Evolutionary conservation across 2,329 filamentous ascomycete species (phyloP), one percentile per base, ranked within the genome.

Genomic region (Claviceps monticola): DNA sequence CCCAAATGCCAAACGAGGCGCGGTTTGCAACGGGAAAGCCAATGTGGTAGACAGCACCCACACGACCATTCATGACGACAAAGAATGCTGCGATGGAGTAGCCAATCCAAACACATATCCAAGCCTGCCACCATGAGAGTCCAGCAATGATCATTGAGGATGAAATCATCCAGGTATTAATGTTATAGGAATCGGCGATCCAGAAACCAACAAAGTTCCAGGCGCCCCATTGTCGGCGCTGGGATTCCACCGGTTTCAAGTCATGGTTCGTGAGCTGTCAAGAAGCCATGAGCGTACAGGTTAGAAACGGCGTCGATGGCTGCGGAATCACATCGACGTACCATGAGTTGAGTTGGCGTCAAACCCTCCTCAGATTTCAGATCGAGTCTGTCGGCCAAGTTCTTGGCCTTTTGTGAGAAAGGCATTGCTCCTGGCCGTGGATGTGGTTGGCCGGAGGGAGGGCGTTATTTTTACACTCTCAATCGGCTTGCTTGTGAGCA

Each of bases 91-190:
- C 80, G 56, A 95, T 82, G 41, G 80, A 74, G 63, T 95, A 95
- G 51, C 90, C 89, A 29, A 90, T 70, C 83, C 88, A 91, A 44
- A 95, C 86, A 62, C 86, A 89, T n/a, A 88, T 70, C 83, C 85
- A 88, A 14, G 86, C 84, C 69, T 95, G 88, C 88, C 88, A 95
- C 88, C 88, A 95, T 7, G 86, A 87, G 21, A 94, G 73, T 13
- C 88, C 87, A 47, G 71, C 73, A 1, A 84, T 78, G 37, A 94
- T 87, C 79, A 88, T 89, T 39, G 85, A 82, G 1, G 85, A 88
- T 0, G 86, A 85, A 56, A 94, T 93, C 87, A 94, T 95, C 89
- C 88, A 94, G 1, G 88, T 93, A 67, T 91, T 93, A 64, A 93
- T 88, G 66, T 91, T 91, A 71, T 90, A 88, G 0, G 81, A 85